These are phyloP conservation scores for Neurospora crassa DNA, from an alignment of 2,329 filamentous ascomycete genomes.

Conservation along the genomic window DNA sequence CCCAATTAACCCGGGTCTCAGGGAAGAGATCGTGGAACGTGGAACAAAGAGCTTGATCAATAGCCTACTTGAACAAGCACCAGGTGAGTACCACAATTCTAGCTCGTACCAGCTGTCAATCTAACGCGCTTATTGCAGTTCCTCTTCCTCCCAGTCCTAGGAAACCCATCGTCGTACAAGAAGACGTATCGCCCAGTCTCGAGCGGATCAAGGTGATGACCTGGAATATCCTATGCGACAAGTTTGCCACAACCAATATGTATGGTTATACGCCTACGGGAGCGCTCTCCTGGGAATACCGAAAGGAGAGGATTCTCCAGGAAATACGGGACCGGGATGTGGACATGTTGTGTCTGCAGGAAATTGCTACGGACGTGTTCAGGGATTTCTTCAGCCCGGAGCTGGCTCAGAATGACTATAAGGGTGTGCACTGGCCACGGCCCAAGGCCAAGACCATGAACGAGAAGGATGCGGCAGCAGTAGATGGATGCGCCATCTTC, in stretches of 20 bases:
- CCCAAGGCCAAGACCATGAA: constrained; percentile 85
- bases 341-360: constrained; percentile 88
- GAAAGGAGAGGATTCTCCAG: constrained; percentile 70
- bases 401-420: constrained; percentile 80
- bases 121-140: constrained; percentile 36
- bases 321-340: constrained; percentile 73
- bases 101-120: constrained; percentile 15
- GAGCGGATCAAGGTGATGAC: constrained; percentile 79
- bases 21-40: constrained; percentile 74
- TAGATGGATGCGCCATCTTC: constrained; percentile 95
- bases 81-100: constrained; percentile 48
- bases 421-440: constrained; percentile 87
- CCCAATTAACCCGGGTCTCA: constrained; percentile 65
- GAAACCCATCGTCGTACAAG: constrained; percentile 68
- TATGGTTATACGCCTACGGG: constrained; percentile 86
- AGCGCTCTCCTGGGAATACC: constrained; percentile 79
- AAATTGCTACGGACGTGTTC: constrained; percentile 86
- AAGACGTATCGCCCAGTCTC: constrained; percentile 46
- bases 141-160: constrained; percentile 68
- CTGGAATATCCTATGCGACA: constrained; percentile 94
- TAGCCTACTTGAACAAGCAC: constrained; percentile 73
- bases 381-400: constrained; percentile 85
- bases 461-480: constrained; percentile 76
- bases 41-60: constrained; percentile 80
- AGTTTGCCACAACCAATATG: constrained; percentile 72